Base-by-base conservation (phyloP, 169 alveolate species). In the Plasmodium falciparum region DNA sequence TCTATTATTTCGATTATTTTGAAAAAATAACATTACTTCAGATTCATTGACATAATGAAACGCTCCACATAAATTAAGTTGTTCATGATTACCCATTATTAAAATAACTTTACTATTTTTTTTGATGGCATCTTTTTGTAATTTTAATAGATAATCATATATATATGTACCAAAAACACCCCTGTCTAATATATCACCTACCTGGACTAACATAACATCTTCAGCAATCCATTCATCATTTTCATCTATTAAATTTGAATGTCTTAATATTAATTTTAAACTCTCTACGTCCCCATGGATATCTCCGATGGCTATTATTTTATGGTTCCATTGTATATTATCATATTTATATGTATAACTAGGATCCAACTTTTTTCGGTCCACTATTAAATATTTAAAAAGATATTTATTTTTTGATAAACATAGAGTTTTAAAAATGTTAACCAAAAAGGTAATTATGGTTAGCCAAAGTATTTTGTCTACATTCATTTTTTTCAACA, bases 301-400 rank as follows among this genome's bases (percentile, higher is more conserved):
- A 52, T 92, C 95, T 20, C 95, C 95, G n/a, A 92, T 88, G 43
- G 88, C 95, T 20, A 92, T 73, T 33, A 92, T 86, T 61, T 92
- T 86, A 17, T 93, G 92, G 39, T 88, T 47, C 95, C 95, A 92
- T 58, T 92, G 61, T 58, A 88, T 15, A 70, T 92, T 92, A 22
- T 76, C 85, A 17, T 91, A 76, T 5, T 49, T 76, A 29, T 76
- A 9, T 2, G 52, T 50, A 58, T 76, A 76, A 20, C 78, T 65
- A 0, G 73, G 17, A 58, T 76, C 89, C 22, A 76, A 24, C 15
- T 76, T 76, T 58, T 50, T 76, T 3, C 54, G 65, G 13, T 76
- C 76, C 5, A 76, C 65, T 26, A 54, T 70, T 49, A 76, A 45
- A 26, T 69, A 13, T 76, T 76, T 76, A 29, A 76, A 71, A n/a